Percentiles rank a stretch among this genome's conserved stretches.
Conservation (phyloP, 345 rosid species). For the Gossypium arboreum region DNA sequence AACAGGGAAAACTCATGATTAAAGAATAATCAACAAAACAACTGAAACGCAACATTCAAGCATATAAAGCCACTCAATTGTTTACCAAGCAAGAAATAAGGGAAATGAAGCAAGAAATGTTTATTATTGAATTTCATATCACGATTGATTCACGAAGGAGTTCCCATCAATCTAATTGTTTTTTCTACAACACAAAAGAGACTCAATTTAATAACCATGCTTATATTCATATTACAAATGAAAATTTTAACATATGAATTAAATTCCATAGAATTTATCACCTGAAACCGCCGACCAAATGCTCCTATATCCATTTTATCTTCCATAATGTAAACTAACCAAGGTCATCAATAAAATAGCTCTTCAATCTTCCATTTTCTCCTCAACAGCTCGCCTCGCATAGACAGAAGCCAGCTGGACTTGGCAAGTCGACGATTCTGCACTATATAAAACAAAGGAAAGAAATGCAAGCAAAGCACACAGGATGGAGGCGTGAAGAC, state of each 20-base stretch:
- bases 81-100: background rate
- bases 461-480: slow-evolving; percentile 46
- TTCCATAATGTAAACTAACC: slow-evolving; percentile 19
- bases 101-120: slow-evolving; percentile 15
- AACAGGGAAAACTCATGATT: background rate
- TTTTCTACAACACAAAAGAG: slow-evolving; percentile 33
- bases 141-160: slow-evolving; percentile 13
- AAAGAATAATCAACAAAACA: background rate
- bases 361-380: slow-evolving; percentile 16
- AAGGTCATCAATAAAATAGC: slow-evolving; percentile 10
- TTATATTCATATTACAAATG: slow-evolving; percentile 30
- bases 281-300: slow-evolving; percentile 41
- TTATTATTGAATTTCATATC: slow-evolving; percentile 30
- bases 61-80: background rate
- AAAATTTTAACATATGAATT: slow-evolving; percentile 33
- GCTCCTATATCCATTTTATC: slow-evolving; percentile 28
- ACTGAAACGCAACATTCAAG: background rate
- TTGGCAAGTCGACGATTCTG: slow-evolving; percentile 27
- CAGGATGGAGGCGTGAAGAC: slow-evolving; percentile 34
- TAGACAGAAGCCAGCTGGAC: slow-evolving; percentile 28
- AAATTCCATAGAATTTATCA: slow-evolving; percentile 38
- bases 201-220: slow-evolving; percentile 29
- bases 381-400: slow-evolving; percentile 22
- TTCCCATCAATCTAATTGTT: slow-evolving; percentile 36
- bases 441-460: slow-evolving; percentile 27